Conservation (phyloP, 2,329 filamentous ascomycete genomes). For the Trichoderma polysporum region DNA sequence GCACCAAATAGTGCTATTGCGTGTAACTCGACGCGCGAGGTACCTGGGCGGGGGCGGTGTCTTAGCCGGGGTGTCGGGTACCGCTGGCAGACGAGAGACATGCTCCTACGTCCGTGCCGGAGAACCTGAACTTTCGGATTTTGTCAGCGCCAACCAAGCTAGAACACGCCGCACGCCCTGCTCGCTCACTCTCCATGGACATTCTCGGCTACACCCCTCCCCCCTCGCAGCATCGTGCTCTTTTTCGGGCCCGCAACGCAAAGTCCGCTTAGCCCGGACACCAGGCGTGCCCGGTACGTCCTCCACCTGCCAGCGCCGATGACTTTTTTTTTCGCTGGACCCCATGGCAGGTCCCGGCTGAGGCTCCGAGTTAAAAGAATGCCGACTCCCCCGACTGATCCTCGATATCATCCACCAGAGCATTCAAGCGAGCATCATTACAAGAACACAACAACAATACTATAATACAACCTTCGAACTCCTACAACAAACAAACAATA, state of each 20-base stretch:
- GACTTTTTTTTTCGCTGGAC: neutral
- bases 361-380: constrained; percentile 28
- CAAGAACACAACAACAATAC: neutral
- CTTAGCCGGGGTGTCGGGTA: constrained; percentile 18
- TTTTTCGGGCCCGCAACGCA: constrained; percentile 20
- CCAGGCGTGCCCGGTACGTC: constrained; percentile 12
- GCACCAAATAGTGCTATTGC: neutral
- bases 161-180: neutral
- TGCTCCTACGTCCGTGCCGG: constrained; percentile 4
- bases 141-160: constrained; percentile 20
- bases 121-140: constrained; percentile 13
- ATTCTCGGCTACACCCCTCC: neutral
- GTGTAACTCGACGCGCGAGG: constrained; percentile 14
- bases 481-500: neutral
- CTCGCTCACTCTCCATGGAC: too few relatives aligned
- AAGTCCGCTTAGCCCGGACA: constrained; percentile 22
- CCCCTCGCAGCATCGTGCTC: constrained; percentile 19
- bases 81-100: constrained; percentile 9
- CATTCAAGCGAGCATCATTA: constrained; percentile 8
- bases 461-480: neutral
- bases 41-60: constrained; percentile 14
- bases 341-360: constrained; percentile 14
- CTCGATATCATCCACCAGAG: constrained; percentile 11
- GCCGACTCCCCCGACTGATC: constrained; percentile 24
- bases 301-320: constrained; percentile 11